Evolutionary conservation across 1,139 yeast species (phyloP).

Genomic region (Geotrichum citri-aurantii): DNA sequence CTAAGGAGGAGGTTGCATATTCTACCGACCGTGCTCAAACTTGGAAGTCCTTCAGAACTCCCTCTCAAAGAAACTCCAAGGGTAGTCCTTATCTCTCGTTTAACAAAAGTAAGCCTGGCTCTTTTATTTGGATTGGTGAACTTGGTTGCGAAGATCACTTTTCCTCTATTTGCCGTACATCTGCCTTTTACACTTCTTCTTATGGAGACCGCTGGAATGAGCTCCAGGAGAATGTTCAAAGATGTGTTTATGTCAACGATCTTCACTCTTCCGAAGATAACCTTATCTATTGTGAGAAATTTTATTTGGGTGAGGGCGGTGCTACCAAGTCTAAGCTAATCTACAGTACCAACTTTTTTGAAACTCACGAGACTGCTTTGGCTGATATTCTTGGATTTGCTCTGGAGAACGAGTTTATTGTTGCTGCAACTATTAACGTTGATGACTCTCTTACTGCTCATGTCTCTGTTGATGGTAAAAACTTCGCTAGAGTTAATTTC

Average conservation of each 20-base stretch:
- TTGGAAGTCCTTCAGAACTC: slow-evolving; percentile 46
- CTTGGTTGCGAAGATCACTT: slow-evolving; percentile 48
- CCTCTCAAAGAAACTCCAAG: slow-evolving; percentile 40
- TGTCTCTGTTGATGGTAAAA: slow-evolving; percentile 76
- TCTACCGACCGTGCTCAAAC: slow-evolving; percentile 66
- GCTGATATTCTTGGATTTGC: slow-evolving; percentile 62
- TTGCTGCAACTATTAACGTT: slow-evolving; percentile 56
- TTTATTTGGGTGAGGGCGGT: slow-evolving; percentile 32
- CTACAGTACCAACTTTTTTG: slow-evolving; percentile 52
- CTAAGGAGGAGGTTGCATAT: slow-evolving; percentile 42
- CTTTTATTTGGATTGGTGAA: slow-evolving; percentile 66
- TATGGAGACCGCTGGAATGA: slow-evolving; percentile 52
- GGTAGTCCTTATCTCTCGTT: slow-evolving; percentile 47
- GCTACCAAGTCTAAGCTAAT: slow-evolving; percentile 37
- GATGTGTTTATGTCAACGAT: slow-evolving; percentile 66
- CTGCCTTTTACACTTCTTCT: slow-evolving; percentile 51
- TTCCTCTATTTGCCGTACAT: slow-evolving; percentile 46
- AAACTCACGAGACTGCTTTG: slow-evolving; percentile 39
- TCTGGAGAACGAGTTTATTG: slow-evolving; percentile 56
- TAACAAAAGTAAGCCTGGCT: slow-evolving; percentile 50
- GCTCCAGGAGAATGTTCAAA: slow-evolving; percentile 46
- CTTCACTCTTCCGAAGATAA: slow-evolving; percentile 42
- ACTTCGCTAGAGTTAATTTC: slow-evolving; percentile 72
- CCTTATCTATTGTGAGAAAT: slow-evolving; percentile 57
- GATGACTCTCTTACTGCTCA: slow-evolving; percentile 51